Evolutionary conservation across 345 rosid genomes (phyloP).

Genomic region (Laguncularia racemosa): DNA sequence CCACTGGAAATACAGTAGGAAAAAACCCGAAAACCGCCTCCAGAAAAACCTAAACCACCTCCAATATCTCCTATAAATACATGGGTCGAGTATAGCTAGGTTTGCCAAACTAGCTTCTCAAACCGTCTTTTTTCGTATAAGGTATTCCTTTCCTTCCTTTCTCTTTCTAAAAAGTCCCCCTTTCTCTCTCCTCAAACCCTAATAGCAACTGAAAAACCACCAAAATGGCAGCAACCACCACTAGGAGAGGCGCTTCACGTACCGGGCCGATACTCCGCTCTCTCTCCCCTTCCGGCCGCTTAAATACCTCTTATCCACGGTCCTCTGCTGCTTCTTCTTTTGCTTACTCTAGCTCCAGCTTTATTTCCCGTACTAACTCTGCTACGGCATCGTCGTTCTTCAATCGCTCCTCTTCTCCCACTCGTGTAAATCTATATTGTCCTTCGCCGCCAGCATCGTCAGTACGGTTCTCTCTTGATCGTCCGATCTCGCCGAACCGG

Average conservation of each 20-base stretch:
- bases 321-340: slow-evolving; percentile 33
- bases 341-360: slow-evolving; percentile 42
- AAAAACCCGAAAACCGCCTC: background rate
- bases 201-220: background rate
- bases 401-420: slow-evolving; percentile 42
- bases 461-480: slow-evolving; percentile 30
- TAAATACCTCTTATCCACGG: slow-evolving; percentile 17
- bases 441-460: slow-evolving; percentile 20
- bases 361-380: slow-evolving; percentile 34
- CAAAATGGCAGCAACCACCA: slow-evolving; percentile 46
- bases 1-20: slow-evolving; percentile 12
- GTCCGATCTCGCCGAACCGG: slow-evolving; percentile 43
- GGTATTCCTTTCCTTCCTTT: background rate
- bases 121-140: slow-evolving; percentile 7
- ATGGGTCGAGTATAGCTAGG: slow-evolving; percentile 30
- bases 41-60: background rate
- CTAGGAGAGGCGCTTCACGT: slow-evolving; percentile 16
- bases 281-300: slow-evolving; percentile 33
- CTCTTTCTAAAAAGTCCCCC: background rate
- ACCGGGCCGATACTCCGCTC: slow-evolving; percentile 37
- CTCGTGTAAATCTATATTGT: slow-evolving; percentile 28
- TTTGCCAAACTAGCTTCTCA: slow-evolving; percentile 43
- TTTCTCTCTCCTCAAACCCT: slow-evolving; percentile 9
- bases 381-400: slow-evolving; percentile 21
- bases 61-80: slow-evolving; percentile 30